Evolutionary conservation across 495 filamentous ascomycete genomes (phyloP).

Genomic region (Talaromyces thailandensis): DNA sequence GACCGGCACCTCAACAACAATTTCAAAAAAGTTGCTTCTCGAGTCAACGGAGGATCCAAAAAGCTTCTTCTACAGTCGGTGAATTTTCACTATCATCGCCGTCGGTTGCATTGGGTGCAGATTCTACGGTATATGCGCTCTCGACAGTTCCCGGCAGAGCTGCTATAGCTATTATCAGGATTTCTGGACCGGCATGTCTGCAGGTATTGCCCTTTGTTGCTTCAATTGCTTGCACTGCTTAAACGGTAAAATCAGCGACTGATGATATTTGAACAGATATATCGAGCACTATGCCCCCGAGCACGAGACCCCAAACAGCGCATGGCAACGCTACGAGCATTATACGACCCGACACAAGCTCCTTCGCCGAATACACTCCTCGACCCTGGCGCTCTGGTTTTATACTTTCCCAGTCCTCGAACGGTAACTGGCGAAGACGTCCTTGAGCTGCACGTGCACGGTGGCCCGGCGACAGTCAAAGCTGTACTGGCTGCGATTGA

Average conservation of each 20-base stretch:
- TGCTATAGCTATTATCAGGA: slow-evolving; percentile 83
- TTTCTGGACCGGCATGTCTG: slow-evolving; percentile 72
- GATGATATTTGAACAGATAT: slow-evolving; percentile 49
- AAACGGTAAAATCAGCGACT: slow-evolving; percentile 10
- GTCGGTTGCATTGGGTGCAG: slow-evolving; percentile 10
- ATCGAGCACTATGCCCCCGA: slow-evolving; percentile 62
- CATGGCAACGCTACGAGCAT: slow-evolving; percentile 63
- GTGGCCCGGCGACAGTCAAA: slow-evolving; percentile 79
- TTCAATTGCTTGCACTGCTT: too few species aligned
- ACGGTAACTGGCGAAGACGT: slow-evolving; percentile 90
- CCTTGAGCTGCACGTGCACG: slow-evolving; percentile 88
- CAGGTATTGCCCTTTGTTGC: slow-evolving; percentile 41
- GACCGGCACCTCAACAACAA: background rate
- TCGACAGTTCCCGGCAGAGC: slow-evolving; percentile 81
- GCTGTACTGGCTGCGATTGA: slow-evolving; percentile 75
- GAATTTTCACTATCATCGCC: background rate
- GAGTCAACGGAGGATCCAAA: background rate
- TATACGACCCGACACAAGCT: slow-evolving; percentile 53
- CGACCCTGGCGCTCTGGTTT: slow-evolving; percentile 71
- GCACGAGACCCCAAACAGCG: slow-evolving; percentile 59
- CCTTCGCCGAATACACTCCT: slow-evolving; percentile 44
- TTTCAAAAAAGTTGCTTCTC: background rate
- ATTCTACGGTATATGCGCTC: slow-evolving; percentile 79
- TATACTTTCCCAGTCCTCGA: slow-evolving; percentile 79
- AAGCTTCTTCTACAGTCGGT: background rate